phyloP scores from a whole-genome alignment of 371 early-diverging fungal genomes.

The Mucor mucedo region DNA sequence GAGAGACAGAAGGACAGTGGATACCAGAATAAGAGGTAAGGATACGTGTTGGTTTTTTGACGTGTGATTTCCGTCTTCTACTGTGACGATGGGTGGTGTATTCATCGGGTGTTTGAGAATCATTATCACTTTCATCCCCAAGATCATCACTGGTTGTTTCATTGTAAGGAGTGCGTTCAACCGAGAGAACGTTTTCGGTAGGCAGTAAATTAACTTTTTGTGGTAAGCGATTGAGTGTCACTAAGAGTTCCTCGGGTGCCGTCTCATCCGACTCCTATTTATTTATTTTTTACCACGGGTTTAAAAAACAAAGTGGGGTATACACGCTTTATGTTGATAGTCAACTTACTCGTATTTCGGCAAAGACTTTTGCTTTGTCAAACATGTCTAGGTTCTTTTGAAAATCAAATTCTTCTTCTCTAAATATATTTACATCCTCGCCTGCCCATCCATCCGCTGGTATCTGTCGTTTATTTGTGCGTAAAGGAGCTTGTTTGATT shows the following conservation, averaged over 20 bases:
- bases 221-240: slow-evolving; percentile 67
- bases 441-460: slow-evolving; percentile 55
- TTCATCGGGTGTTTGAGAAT: slow-evolving; percentile 35
- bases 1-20: slow-evolving; percentile 58
- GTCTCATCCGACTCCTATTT: slow-evolving; percentile 72
- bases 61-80: slow-evolving; percentile 7
- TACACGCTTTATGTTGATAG: neutral
- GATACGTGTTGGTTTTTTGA: neutral
- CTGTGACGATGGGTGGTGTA: neutral
- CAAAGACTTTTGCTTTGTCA: slow-evolving; percentile 83
- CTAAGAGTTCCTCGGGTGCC: slow-evolving; percentile 73
- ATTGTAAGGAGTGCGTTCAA: slow-evolving; percentile 22
- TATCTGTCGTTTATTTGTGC: neutral
- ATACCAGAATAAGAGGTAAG: slow-evolving; percentile 13
- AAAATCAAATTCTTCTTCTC: slow-evolving; percentile 82
- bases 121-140: slow-evolving; percentile 48
- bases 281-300: too few species aligned
- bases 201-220: slow-evolving; percentile 49
- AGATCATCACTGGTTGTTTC: slow-evolving; percentile 23
- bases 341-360: slow-evolving; percentile 69
- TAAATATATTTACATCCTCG: slow-evolving; percentile 63
- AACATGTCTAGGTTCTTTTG: slow-evolving; percentile 77
- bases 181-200: slow-evolving; percentile 63
- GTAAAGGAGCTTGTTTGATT: slow-evolving; percentile 15
- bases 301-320: neutral